Base-by-base conservation (phyloP, 2,329 filamentous ascomycete species). In the Diplodia intermedia region DNA sequence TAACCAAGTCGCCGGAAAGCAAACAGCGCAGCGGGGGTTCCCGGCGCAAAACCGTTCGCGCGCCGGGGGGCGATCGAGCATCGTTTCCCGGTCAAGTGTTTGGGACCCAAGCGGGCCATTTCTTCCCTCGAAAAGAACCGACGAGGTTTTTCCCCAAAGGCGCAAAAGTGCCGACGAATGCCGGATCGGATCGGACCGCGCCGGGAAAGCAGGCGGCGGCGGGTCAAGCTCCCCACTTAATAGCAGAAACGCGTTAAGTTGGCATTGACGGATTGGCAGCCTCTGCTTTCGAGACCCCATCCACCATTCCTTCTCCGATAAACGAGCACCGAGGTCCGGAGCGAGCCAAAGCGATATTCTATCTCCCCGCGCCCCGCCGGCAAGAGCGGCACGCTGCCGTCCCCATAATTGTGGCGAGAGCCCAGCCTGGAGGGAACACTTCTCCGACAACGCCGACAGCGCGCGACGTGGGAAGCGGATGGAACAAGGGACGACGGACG, bases 401-500 rank as follows among this genome's bases (percentile, higher is more conserved):
- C 57, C 7, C 57, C 57, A 61, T 61, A 61, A 61, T 61, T 61
- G 57, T 61, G 57, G 57, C 57, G 31, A 61, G 40, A 12, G 57
- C 57, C 55, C 31, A 33, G 57, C 29, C 9, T n/a, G 54, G 31
- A 43, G 40, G 18, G 40, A n/a, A 43, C 15, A n/a, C 40, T 43
- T 26, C 18, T 18, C 40, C 40, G 43, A 47, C 18, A n/a, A 33
- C 43, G 43, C 8, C 18, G 6, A 18, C 43, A 9, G 43, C 18
- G 50, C 12, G 14, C 50, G 9, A 53, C 12, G 20, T 31, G 23
- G 12, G 7, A 53, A 20, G 18, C 18, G 33, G 11, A 36, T 1
- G 7, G 43, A 20, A 7, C 2, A 47, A n/a, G 20, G 4, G 43
- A 36, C 9, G 18, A 47, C n/a, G 43, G 18, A 47, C 43, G 11